phyloP scores from a whole-genome alignment of 1,139 yeast species.

The Magnusiomyces paraingens region DNA sequence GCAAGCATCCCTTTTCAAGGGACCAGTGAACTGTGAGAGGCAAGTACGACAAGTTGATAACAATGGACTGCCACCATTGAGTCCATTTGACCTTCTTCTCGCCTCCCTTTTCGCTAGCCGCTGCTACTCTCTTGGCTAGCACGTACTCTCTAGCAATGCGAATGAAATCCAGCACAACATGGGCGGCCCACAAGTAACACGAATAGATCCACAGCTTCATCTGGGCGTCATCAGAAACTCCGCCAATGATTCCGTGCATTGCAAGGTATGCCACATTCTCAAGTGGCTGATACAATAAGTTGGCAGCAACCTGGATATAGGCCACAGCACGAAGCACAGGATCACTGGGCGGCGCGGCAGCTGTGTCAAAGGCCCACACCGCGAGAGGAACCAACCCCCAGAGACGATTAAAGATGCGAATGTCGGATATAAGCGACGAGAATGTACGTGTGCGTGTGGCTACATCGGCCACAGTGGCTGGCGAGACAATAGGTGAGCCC shows the following conservation, averaged over 20 bases:
- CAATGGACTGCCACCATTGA: constrained; percentile 19
- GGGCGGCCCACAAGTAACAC: constrained; percentile 39
- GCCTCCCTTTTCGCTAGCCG: constrained; percentile 1
- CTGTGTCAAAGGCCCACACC: constrained; percentile 33
- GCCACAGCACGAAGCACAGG: constrained; percentile 26
- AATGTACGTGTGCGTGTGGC: constrained; percentile 26
- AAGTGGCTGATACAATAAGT: constrained; percentile 35
- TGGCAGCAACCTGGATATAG: constrained; percentile 34
- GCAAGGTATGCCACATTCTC: constrained; percentile 39
- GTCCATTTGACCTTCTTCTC: constrained; percentile 9
- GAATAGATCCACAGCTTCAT: constrained; percentile 35
- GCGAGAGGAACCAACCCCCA: constrained; percentile 35
- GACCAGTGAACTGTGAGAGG: constrained; percentile 43
- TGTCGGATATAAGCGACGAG: constrained; percentile 33
- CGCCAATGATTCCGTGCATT: constrained; percentile 33
- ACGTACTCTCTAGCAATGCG: constrained; percentile 22
- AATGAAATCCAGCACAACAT: constrained; percentile 35
- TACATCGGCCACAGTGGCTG: constrained; percentile 10
- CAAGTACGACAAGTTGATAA: constrained; percentile 36
- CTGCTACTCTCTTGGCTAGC: not conserved
- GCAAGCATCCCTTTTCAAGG: constrained; percentile 32
- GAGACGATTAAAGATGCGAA: constrained; percentile 36
- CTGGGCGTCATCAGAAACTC: constrained; percentile 23
- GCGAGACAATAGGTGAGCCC: not conserved
- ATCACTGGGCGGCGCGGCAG: constrained; percentile 25